A percentile compares a stretch with the other conserved stretches of the same genome.
Conservation (phyloP, 306 rosid species). For the Vigna radiata region DNA sequence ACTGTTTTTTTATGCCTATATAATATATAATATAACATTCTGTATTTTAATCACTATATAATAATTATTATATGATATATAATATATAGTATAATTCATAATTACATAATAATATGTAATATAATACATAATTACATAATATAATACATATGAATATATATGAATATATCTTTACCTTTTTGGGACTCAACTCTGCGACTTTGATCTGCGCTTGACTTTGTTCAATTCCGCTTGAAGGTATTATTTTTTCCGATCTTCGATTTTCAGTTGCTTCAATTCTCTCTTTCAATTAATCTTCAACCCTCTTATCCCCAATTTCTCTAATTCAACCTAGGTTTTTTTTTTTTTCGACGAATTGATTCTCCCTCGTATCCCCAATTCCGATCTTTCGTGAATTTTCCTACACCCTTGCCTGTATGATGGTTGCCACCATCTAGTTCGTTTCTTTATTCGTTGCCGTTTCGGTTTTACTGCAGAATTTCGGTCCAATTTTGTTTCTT, state of each 20-base stretch:
- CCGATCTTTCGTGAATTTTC: neutral
- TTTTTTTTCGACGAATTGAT: slow-evolving; percentile 33
- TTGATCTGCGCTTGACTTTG: slow-evolving; percentile 43
- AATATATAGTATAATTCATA: no score
- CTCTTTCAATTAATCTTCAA: neutral
- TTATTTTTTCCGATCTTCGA: neutral
- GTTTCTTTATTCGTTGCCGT: neutral
- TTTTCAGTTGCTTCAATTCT: neutral
- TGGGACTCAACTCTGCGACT: neutral
- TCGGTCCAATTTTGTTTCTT: neutral
- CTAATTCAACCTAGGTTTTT: slow-evolving; percentile 43
- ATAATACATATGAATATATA: neutral
- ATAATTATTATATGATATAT: neutral
- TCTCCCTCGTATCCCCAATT: slow-evolving; percentile 2
- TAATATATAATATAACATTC: neutral
- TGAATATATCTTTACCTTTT: neutral
- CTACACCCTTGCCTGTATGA: neutral
- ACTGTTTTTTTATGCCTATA: neutral
- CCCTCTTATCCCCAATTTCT: neutral
- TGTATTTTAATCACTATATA: no score
- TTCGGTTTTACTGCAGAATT: slow-evolving; percentile 12
- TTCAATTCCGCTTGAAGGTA: slow-evolving; percentile 26
- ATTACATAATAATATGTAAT: no score
- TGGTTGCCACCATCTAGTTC: neutral
- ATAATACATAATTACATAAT: no score